These are phyloP conservation scores for Penicillium sp. DNA, from an alignment of 2,329 filamentous ascomycete species.

Conservation along the genomic window DNA sequence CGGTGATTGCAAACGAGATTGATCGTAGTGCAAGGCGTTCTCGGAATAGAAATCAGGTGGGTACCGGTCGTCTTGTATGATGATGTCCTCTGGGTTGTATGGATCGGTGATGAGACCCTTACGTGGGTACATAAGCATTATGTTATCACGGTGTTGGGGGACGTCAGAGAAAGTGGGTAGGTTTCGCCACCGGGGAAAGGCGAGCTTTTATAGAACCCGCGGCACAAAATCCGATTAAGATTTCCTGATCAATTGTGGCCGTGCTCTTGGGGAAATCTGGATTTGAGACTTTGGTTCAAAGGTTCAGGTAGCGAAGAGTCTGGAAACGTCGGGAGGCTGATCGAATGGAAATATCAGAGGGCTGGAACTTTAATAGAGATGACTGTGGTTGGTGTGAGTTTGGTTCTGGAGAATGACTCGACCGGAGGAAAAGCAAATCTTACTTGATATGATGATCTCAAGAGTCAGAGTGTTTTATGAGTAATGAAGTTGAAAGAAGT, in stretches of 20 bases:
- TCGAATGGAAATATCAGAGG: slow-evolving; percentile 10
- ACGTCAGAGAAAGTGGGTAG: slow-evolving; percentile 27
- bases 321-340: slow-evolving; percentile 31
- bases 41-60: slow-evolving; percentile 32
- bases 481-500: slow-evolving; percentile 13
- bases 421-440: slow-evolving; percentile 13
- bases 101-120: slow-evolving; percentile 44
- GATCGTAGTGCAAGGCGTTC: slow-evolving; percentile 26
- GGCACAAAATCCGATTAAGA: slow-evolving; percentile 28
- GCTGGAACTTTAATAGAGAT: slow-evolving; percentile 16
- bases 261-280: slow-evolving; percentile 11
- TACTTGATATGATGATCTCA: slow-evolving; percentile 6
- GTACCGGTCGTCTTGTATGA: slow-evolving; percentile 41
- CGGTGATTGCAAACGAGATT: slow-evolving; percentile 31
- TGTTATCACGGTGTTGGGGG: slow-evolving; percentile 28
- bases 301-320: slow-evolving; percentile 24
- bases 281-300: slow-evolving; percentile 5
- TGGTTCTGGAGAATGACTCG: slow-evolving; percentile 22
- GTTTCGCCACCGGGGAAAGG: slow-evolving; percentile 31
- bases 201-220: slow-evolving; percentile 28
- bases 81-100: slow-evolving; percentile 32
- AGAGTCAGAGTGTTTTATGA: slow-evolving; percentile 6
- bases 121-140: slow-evolving; percentile 44
- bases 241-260: slow-evolving; percentile 21
- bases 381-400: slow-evolving; percentile 9